Conservation (phyloP, 148 eudicot genomes). For the Spergularia marina region DNA sequence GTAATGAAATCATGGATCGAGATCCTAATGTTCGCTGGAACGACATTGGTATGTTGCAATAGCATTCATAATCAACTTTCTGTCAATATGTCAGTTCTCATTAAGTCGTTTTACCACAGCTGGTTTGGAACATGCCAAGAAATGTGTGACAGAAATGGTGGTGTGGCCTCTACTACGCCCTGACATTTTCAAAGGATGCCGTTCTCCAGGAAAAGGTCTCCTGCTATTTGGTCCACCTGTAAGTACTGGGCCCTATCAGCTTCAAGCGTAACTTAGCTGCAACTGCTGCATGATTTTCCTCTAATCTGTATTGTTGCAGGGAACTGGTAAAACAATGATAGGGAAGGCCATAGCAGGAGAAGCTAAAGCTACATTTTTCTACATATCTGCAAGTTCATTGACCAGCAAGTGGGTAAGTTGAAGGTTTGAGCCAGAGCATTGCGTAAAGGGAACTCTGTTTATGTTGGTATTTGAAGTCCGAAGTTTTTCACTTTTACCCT, state of each 20-base stretch:
- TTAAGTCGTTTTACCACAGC: constrained; percentile 43
- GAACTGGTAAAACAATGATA: constrained; percentile 97
- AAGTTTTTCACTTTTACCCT: not conserved
- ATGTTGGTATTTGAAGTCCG: not conserved
- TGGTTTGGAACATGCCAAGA: constrained; percentile 97
- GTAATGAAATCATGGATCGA: constrained; percentile 95
- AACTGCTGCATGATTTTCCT: not conserved
- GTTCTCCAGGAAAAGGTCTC: constrained; percentile 99
- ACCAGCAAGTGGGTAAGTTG: constrained; percentile 95
- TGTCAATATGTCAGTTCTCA: constrained; percentile 6
- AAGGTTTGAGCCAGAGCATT: not conserved
- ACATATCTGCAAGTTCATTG: constrained; percentile 92
- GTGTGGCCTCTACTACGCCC: constrained; percentile 97
- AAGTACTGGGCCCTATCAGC: constrained; percentile 34
- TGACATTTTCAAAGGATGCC: constrained; percentile 96
- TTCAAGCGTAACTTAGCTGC: not conserved
- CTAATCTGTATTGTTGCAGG: constrained; percentile 41
- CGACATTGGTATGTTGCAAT: constrained; percentile 68
- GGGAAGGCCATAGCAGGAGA: constrained; percentile 99
- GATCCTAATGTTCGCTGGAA: constrained; percentile 99
- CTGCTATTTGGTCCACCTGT: constrained; percentile 98
- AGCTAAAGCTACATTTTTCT: constrained; percentile 94
- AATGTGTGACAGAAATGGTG: constrained; percentile 98
- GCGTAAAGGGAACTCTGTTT: not conserved
- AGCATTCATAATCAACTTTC: not conserved